Conservation (phyloP, 768 basidiomycete species). For the Melanogaster broomeanus region DNA sequence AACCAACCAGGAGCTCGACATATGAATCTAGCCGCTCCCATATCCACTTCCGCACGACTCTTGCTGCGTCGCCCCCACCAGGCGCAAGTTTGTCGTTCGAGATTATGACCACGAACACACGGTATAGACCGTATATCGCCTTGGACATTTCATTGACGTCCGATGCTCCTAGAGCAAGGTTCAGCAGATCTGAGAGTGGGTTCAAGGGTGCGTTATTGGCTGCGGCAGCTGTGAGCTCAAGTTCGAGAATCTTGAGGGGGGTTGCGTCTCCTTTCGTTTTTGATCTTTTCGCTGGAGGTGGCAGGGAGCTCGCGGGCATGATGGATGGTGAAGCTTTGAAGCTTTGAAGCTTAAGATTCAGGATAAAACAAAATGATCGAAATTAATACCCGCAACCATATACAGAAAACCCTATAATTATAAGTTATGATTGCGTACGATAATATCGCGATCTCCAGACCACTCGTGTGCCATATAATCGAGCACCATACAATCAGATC, state of each 20-base stretch:
- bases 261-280: slow-evolving; percentile 34
- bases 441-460: too few relatives aligned
- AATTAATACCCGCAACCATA: background rate
- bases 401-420: too few relatives aligned
- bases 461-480: too few relatives aligned
- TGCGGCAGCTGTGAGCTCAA: slow-evolving; percentile 53
- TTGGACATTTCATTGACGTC: slow-evolving; percentile 66
- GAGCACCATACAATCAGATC: too few relatives aligned
- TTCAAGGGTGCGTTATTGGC: slow-evolving; percentile 68
- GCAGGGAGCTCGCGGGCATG: slow-evolving; percentile 46
- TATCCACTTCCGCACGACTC: slow-evolving; percentile 74
- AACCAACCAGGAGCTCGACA: slow-evolving; percentile 62
- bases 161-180: slow-evolving; percentile 48
- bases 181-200: slow-evolving; percentile 70
- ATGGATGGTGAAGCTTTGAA: background rate
- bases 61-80: slow-evolving; percentile 53
- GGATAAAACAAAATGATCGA: background rate
- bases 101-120: slow-evolving; percentile 70
- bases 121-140: slow-evolving; percentile 79
- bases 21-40: slow-evolving; percentile 74
- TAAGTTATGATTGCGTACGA: too few relatives aligned
- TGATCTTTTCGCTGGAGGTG: slow-evolving; percentile 52
- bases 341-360: background rate
- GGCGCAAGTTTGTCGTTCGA: slow-evolving; percentile 54
- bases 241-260: slow-evolving; percentile 52